phyloP scores from a whole-genome alignment of 2,329 filamentous ascomycete genomes.

The Epichloe coenophiala region DNA sequence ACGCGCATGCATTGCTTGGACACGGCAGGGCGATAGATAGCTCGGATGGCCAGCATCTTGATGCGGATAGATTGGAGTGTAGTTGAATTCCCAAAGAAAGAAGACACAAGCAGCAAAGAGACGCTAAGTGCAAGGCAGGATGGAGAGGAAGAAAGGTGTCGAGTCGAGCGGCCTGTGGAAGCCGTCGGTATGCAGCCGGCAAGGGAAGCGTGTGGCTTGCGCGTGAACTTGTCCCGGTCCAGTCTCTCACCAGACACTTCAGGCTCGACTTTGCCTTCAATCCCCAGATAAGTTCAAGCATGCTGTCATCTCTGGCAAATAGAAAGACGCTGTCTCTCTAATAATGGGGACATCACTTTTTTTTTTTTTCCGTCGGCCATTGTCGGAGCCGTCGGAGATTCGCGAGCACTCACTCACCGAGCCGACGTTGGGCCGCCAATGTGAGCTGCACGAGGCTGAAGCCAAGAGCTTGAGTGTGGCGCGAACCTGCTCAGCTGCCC shows the following conservation, averaged over 20 bases:
- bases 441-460: slow-evolving; percentile 1
- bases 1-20: slow-evolving; percentile 67
- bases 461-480: slow-evolving; percentile 4
- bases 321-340: too few relatives aligned
- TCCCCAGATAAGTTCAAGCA: too few relatives aligned
- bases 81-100: slow-evolving; percentile 11
- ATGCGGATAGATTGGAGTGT: slow-evolving; percentile 8
- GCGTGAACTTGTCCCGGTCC: not conserved
- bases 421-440: slow-evolving; percentile 7
- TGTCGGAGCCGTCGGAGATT: slow-evolving; percentile 20
- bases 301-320: too few relatives aligned
- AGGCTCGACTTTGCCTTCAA: not conserved
- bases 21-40: slow-evolving; percentile 55
- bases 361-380: slow-evolving; percentile 9
- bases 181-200: slow-evolving; percentile 7
- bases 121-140: slow-evolving; percentile 8
- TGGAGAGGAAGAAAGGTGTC: slow-evolving; percentile 2
- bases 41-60: slow-evolving; percentile 73
- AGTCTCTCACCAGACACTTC: not conserved
- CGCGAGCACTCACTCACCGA: slow-evolving; percentile 6
- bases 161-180: slow-evolving; percentile 4
- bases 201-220: slow-evolving; percentile 3
- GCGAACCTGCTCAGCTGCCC: not conserved
- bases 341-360: not conserved
- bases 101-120: slow-evolving; percentile 12